Conservation (phyloP, 2,329 filamentous ascomycete species). For the Geosmithia flava region DNA sequence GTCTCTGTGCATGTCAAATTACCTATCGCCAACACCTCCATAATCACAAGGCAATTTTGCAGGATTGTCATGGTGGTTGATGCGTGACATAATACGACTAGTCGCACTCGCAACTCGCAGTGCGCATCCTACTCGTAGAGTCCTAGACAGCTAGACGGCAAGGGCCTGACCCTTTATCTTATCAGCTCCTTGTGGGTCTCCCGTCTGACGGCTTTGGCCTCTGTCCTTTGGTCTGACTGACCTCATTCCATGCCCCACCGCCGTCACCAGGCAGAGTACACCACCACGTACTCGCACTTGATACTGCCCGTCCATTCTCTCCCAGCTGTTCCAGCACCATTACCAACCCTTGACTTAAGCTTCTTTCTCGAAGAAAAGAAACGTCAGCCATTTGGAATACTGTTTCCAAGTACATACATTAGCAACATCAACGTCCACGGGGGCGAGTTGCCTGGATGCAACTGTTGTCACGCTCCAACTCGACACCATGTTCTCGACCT, state of each 20-base stretch:
- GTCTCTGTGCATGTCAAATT: too few relatives aligned
- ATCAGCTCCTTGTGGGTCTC: neutral
- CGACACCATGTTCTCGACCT: slow-evolving; percentile 70
- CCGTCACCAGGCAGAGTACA: neutral
- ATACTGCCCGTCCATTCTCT: neutral
- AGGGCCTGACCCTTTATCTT: neutral
- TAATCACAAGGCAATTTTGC: too few relatives aligned
- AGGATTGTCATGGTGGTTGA: too few relatives aligned
- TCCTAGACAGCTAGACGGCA: neutral
- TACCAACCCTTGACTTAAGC: neutral
- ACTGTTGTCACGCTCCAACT: neutral
- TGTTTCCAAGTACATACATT: neutral
- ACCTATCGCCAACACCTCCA: too few relatives aligned
- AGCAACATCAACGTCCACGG: neutral
- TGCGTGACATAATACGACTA: too few relatives aligned
- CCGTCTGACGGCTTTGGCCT: neutral
- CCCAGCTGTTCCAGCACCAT: neutral
- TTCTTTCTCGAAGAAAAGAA: neutral
- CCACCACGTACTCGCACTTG: neutral
- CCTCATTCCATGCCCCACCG: neutral
- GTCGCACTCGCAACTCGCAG: too few relatives aligned
- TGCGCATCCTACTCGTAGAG: too few relatives aligned
- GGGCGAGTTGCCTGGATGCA: neutral
- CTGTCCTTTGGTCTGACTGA: neutral
- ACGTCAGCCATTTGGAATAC: neutral